Conservation (phyloP, 2,329 filamentous ascomycete species). For the Aquanectria penicillioides region DNA sequence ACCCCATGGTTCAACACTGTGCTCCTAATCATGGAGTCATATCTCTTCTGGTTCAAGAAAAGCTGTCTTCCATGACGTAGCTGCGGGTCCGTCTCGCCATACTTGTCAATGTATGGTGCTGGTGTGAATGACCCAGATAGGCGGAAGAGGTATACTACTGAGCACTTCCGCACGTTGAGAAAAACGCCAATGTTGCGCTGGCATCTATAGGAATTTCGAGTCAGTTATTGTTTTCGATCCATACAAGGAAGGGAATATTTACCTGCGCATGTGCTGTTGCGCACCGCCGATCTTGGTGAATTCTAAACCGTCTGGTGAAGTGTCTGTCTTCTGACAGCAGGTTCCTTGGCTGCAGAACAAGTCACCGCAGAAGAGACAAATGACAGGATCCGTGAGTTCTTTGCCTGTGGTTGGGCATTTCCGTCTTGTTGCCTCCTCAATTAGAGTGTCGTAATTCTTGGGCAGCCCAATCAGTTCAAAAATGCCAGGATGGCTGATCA, state of each 20-base stretch:
- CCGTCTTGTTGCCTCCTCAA: constrained; percentile 87
- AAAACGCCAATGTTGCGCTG: constrained; percentile 92
- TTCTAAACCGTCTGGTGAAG: constrained; percentile 52
- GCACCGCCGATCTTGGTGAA: constrained; percentile 77
- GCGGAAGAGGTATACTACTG: constrained; percentile 86
- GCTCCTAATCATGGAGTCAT: constrained; percentile 86
- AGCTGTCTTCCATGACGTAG: constrained; percentile 88
- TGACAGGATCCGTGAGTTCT: constrained; percentile 87
- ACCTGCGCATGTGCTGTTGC: constrained; percentile 90
- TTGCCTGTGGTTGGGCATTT: constrained; percentile 91
- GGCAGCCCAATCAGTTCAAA: constrained; percentile 94
- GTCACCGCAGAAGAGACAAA: constrained; percentile 96
- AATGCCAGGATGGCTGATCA: constrained; percentile 84
- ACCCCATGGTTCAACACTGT: constrained; percentile 89
- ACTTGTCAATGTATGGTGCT: constrained; percentile 94
- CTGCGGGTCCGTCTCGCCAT: constrained; percentile 94
- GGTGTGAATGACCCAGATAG: constrained; percentile 84
- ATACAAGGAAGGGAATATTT: constrained; percentile 36
- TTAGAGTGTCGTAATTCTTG: constrained; percentile 89
- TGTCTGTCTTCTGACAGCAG: constrained; percentile 80
- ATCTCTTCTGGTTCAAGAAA: constrained; percentile 92
- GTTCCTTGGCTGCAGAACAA: constrained; percentile 95
- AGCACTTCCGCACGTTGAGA: constrained; percentile 97
- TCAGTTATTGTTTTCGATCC: neutral
- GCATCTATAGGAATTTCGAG: constrained; percentile 67